Conservation (phyloP, 345 rosid species). For the Citrus hindsii region DNA sequence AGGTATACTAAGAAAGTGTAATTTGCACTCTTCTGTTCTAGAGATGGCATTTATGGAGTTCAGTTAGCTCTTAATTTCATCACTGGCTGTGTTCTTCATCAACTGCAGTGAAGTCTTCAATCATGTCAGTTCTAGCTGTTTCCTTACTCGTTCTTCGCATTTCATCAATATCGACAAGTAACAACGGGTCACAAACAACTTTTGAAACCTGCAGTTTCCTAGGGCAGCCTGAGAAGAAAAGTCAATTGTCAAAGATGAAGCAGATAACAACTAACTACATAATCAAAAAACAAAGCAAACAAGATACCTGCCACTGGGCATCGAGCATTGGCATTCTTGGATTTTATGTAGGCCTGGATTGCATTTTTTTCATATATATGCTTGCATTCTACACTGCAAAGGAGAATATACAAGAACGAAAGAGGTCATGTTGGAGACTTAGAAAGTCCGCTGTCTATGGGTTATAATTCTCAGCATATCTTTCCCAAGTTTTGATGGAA, state of each 20-base stretch:
- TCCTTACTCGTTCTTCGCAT: slow-evolving; percentile 47
- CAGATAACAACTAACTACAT: neutral
- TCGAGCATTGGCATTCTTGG: slow-evolving; percentile 22
- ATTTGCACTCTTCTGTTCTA: neutral
- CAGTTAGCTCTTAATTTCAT: neutral
- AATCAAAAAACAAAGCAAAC: neutral
- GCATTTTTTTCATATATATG: slow-evolving; percentile 71
- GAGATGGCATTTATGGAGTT: neutral
- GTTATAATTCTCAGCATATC: neutral
- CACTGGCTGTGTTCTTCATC: slow-evolving; percentile 20
- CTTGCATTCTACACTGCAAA: slow-evolving; percentile 73
- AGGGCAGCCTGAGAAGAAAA: slow-evolving; percentile 57
- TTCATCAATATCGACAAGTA: slow-evolving; percentile 69
- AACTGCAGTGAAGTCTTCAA: slow-evolving; percentile 75
- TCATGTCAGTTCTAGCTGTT: slow-evolving; percentile 31
- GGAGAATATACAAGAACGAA: slow-evolving; percentile 15
- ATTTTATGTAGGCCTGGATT: slow-evolving; percentile 45
- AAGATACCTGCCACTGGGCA: slow-evolving; percentile 79
- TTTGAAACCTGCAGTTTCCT: slow-evolving; percentile 42
- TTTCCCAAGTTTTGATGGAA: neutral
- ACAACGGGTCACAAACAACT: slow-evolving; percentile 55
- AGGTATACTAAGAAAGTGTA: neutral
- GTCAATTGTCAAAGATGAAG: neutral
- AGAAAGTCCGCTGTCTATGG: neutral
- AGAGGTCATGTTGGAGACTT: neutral